Evolutionary conservation across 257 asterid species (phyloP).

Genomic region (Scutellaria galericulata): DNA sequence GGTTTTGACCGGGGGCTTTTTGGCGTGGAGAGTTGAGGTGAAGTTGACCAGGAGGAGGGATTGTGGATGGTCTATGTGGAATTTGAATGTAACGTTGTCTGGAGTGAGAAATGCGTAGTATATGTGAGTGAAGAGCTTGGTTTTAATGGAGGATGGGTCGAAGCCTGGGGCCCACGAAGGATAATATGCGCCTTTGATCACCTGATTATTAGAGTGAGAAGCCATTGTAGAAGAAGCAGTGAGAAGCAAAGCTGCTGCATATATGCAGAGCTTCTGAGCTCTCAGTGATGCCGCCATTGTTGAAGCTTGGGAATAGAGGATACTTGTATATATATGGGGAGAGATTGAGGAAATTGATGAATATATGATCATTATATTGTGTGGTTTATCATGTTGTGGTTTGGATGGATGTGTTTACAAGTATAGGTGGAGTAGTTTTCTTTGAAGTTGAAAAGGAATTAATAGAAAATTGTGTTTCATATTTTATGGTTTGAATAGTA

Average conservation of each 20-base stretch:
- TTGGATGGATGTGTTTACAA: conserved; percentile 32
- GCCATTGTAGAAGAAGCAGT: conserved; percentile 29
- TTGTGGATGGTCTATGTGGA: conserved; percentile 46
- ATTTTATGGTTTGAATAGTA: conserved; percentile 19
- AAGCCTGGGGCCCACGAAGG: conserved; percentile 59
- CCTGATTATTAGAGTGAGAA: conserved; percentile 22
- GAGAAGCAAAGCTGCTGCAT: conserved; percentile 32
- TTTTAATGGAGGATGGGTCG: conserved; percentile 58
- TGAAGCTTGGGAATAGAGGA: conserved; percentile 8
- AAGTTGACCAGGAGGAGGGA: conserved; percentile 49
- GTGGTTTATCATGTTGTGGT: conserved; percentile 19
- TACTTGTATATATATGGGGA: neutral
- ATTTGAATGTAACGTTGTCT: conserved; percentile 48
- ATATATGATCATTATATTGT: neutral
- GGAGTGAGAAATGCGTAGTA: conserved; percentile 76
- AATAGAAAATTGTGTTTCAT: neutral
- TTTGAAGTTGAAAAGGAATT: conserved; percentile 23
- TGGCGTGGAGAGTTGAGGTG: conserved; percentile 61
- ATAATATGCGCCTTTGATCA: conserved; percentile 68
- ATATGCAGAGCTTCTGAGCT: conserved; percentile 23
- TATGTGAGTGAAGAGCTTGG: conserved; percentile 61
- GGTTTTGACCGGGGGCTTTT: conserved; percentile 47
- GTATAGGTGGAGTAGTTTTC: conserved; percentile 13
- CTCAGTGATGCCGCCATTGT: conserved; percentile 39
- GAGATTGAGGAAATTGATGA: neutral